Conservation (phyloP, 495 filamentous ascomycete species). For the Melanomma pulvis-pyrius region DNA sequence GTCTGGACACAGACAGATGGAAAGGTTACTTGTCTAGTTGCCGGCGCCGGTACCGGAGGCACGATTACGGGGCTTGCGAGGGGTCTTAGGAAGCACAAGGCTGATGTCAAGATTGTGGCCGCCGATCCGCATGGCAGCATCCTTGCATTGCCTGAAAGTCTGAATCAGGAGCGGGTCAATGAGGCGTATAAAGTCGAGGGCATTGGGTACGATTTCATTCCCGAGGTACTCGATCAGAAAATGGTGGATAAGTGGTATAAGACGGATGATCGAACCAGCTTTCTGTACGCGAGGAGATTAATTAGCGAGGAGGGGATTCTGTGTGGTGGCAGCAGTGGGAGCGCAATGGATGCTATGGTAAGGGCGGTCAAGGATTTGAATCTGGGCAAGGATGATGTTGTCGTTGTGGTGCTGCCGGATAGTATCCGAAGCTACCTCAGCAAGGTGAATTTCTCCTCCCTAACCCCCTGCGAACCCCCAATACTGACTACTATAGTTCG, state of each 20-base stretch:
- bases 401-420: conserved; percentile 91
- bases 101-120: conserved; percentile 79
- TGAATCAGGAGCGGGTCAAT: conserved; percentile 79
- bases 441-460: conserved; percentile 60
- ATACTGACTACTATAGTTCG: conserved; percentile 61
- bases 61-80: conserved; percentile 90
- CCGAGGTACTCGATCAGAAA: conserved; percentile 82
- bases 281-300: conserved; percentile 81
- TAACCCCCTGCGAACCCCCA: not conserved
- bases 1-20: conserved; percentile 90
- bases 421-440: conserved; percentile 97
- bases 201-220: conserved; percentile 98
- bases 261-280: conserved; percentile 90
- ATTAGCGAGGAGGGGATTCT: conserved; percentile 95
- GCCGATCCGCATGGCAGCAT: conserved; percentile 91
- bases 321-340: conserved; percentile 92
- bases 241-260: conserved; percentile 96
- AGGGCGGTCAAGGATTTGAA: conserved; percentile 74
- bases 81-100: conserved; percentile 84
- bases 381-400: conserved; percentile 73
- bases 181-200: conserved; percentile 96
- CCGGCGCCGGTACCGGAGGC: conserved; percentile 92
- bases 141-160: conserved; percentile 72
- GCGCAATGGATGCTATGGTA: conserved; percentile 83
- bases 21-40: conserved; percentile 82